Percentiles rank a stretch among this genome's conserved stretches.
These are phyloP conservation scores for Exophiala calicioides DNA, from an alignment of 2,329 filamentous ascomycete genomes.

Conservation along the genomic window DNA sequence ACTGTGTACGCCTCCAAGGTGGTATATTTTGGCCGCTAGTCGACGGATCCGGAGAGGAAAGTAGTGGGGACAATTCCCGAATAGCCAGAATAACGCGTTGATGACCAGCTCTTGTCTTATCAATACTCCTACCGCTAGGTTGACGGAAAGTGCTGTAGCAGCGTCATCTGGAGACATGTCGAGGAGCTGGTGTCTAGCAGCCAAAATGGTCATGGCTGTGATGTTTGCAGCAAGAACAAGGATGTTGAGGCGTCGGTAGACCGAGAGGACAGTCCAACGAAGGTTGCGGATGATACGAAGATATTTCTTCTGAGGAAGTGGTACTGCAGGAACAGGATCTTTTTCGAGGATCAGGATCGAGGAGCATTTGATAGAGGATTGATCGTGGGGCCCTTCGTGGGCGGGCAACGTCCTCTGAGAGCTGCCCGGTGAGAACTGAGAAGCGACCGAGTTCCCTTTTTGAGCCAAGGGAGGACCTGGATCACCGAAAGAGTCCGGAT, in stretches of 20 bases:
- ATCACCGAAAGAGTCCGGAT: no score
- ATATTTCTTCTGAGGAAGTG: conserved; percentile 31
- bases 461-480: no score
- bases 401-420: neutral
- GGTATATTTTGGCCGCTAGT: conserved; percentile 53
- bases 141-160: conserved; percentile 48
- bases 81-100: conserved; percentile 51
- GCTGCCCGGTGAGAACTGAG: conserved; percentile 3
- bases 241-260: conserved; percentile 47
- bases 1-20: conserved; percentile 57
- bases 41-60: conserved; percentile 50
- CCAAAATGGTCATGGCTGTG: conserved; percentile 39
- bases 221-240: conserved; percentile 44
- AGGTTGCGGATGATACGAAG: conserved; percentile 35
- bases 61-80: conserved; percentile 47
- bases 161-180: conserved; percentile 33
- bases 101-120: conserved; percentile 57
- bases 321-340: conserved; percentile 16
- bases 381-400: conserved; percentile 10
- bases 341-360: conserved; percentile 26
- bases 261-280: conserved; percentile 41
- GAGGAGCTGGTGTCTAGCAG: conserved; percentile 38
- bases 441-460: no score
- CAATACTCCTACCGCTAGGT: conserved; percentile 50
- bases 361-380: conserved; percentile 17